Evolutionary conservation across 2,329 filamentous ascomycete species (phyloP), one percentile per base, ranked within the genome.

Genomic region (Penicillium sp.): DNA sequence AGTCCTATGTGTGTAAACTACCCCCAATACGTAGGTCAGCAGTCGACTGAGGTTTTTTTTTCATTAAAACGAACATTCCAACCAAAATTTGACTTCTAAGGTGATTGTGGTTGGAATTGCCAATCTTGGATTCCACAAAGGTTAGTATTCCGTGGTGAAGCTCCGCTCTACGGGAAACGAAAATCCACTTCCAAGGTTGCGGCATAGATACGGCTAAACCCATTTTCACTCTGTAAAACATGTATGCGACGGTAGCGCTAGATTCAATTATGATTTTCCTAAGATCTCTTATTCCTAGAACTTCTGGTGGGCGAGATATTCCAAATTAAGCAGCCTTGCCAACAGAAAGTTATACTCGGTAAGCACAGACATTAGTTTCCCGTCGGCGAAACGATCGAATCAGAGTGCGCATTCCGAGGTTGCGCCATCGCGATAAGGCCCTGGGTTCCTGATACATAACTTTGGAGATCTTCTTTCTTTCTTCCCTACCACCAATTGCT

Each of bases 361-460:
- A 42, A 42, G 39, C 39, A 42, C 39, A 42, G 39, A 42, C 39
- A 6, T 8, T 21, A 13, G 50, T 63, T 63, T 63, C 51, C 62
- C 58, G 29, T 71, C 71, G 72, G 72, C 63, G 63, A n/a, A 33
- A 11, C 54, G 31, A 51, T 54, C 73, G 60, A 75, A 75, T 75
- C 70, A 68, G 63, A 65, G 60, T 45, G 50, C 54, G 53, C 16
- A 9, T 39, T 39, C 35, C n/a, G 4, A 10, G 52, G 57, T 67
- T 61, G 61, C 63, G 63, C 59, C 58, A 66, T 68, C 50, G 43
- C 55, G 60, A 63, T 62, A 64, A 63, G 58, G 27, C 35, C 47
- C 47, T 21, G 37, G 19, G 60, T 54, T 45, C 49, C 52, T 57
- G 58, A 51, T 57, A 57, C 27, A 29, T 33, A 25, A 49, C n/a